phyloP scores from a whole-genome alignment of 2,329 filamentous ascomycete genomes.

The Monosporascus sp. region DNA sequence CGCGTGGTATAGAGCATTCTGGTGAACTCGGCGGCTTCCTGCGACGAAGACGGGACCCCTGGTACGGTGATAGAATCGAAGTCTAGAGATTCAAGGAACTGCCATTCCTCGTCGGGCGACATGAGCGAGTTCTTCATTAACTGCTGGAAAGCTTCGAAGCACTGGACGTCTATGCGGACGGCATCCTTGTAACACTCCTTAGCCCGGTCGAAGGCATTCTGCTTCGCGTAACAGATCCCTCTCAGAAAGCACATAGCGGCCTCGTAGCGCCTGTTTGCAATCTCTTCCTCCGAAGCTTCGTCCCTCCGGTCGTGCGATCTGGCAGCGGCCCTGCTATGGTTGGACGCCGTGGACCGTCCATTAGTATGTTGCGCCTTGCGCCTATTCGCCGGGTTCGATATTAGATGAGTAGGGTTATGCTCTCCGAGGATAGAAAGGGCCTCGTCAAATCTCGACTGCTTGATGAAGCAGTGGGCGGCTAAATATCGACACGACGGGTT shows the following conservation, averaged over 20 bases:
- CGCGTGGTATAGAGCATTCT: constrained; percentile 95
- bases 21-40: constrained; percentile 89
- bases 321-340: constrained; percentile 14
- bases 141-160: constrained; percentile 97
- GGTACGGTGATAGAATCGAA: constrained; percentile 75
- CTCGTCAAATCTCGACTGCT: constrained; percentile 85
- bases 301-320: constrained; percentile 22
- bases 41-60: constrained; percentile 61
- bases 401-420: constrained; percentile 86
- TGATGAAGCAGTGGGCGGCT: constrained; percentile 89
- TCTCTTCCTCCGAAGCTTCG: constrained; percentile 55
- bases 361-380: constrained; percentile 65
- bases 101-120: constrained; percentile 82
- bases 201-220: constrained; percentile 93
- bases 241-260: constrained; percentile 96
- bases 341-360: constrained; percentile 13
- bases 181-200: constrained; percentile 99
- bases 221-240: constrained; percentile 90
- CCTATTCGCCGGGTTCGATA: constrained; percentile 57
- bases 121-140: constrained; percentile 95
- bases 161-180: constrained; percentile 93
- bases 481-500: constrained; percentile 89
- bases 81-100: constrained; percentile 80
- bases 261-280: constrained; percentile 76
- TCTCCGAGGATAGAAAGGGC: constrained; percentile 83